Conservation (phyloP, 1,284 basidiomycete genomes). For the Melampsora larici-populina region DNA sequence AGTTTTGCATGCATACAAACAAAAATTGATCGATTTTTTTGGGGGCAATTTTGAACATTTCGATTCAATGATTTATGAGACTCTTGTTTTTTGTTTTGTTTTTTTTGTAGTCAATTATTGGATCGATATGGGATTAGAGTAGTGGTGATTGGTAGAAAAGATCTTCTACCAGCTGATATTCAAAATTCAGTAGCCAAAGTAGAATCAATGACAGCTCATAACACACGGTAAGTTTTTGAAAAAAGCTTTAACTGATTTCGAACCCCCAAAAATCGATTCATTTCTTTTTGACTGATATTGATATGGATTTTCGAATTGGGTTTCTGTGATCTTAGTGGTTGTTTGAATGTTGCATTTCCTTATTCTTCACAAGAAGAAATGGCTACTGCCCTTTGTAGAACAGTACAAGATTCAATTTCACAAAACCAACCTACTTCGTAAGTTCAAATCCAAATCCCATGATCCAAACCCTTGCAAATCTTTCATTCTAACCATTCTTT, state of each 20-base stretch:
- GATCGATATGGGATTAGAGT: constrained; percentile 78
- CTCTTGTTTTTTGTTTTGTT: not conserved
- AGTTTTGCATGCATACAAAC: not conserved
- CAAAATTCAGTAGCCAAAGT: constrained; percentile 69
- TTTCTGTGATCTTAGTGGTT: constrained; percentile 61
- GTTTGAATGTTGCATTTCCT: constrained; percentile 91
- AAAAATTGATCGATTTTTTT: constrained; percentile 19
- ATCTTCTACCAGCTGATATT: constrained; percentile 74
- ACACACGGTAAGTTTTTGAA: constrained; percentile 64
- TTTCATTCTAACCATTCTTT: not conserved
- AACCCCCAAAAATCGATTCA: not conserved
- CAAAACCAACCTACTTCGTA: constrained; percentile 1
- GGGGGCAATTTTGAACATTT: not conserved
- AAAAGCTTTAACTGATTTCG: not conserved
- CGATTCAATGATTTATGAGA: too few species aligned
- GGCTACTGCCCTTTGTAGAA: constrained; percentile 63
- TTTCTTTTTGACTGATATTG: not conserved
- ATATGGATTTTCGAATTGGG: not conserved
- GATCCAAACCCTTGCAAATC: constrained; percentile 28
- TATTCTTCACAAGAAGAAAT: constrained; percentile 93
- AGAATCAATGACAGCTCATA: constrained; percentile 72
- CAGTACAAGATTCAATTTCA: constrained; percentile 20
- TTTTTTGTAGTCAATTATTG: constrained; percentile 60
- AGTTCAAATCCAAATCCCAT: constrained; percentile 10
- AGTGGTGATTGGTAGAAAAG: constrained; percentile 72